These are phyloP conservation scores for Verruconis gallopava DNA, from an alignment of 2,329 filamentous ascomycete genomes.

Conservation along the genomic window DNA sequence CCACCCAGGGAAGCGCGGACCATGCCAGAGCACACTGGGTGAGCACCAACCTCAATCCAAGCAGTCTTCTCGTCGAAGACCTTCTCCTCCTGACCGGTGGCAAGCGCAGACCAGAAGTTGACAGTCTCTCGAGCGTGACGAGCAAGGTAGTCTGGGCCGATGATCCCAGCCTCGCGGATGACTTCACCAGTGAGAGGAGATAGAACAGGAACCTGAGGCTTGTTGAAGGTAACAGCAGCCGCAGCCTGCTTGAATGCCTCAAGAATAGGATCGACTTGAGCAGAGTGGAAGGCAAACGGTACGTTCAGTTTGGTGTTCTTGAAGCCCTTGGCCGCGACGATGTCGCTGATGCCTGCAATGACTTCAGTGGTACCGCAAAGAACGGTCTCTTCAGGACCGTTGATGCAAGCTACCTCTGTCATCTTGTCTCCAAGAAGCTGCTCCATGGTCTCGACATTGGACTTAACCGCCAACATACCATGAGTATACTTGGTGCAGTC, in stretches of 20 bases:
- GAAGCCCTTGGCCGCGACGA: slow-evolving; percentile 39
- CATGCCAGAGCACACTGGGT: slow-evolving; percentile 56
- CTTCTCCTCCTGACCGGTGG: slow-evolving; percentile 44
- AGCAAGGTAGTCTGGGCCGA: slow-evolving; percentile 50
- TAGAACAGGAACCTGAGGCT: slow-evolving; percentile 48
- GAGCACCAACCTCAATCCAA: slow-evolving; percentile 63
- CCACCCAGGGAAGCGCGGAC: slow-evolving; percentile 50
- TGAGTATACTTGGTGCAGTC: slow-evolving; percentile 55
- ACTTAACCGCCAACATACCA: slow-evolving; percentile 49
- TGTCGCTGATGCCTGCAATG: slow-evolving; percentile 40
- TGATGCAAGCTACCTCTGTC: slow-evolving; percentile 56
- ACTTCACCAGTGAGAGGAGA: slow-evolving; percentile 54
- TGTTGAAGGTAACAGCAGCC: slow-evolving; percentile 40
- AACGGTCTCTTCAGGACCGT: slow-evolving; percentile 62
- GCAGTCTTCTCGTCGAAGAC: slow-evolving; percentile 52
- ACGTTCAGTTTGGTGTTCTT: slow-evolving; percentile 52
- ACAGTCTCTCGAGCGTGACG: slow-evolving; percentile 55
- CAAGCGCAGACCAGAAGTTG: slow-evolving; percentile 52
- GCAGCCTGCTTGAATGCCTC: slow-evolving; percentile 45
- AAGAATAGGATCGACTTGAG: slow-evolving; percentile 51
- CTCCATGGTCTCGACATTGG: slow-evolving; percentile 37
- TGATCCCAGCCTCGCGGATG: slow-evolving; percentile 41
- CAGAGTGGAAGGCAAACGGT: slow-evolving; percentile 54
- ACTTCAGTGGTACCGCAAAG: slow-evolving; percentile 50
- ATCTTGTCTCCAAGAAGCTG: slow-evolving; percentile 38